phyloP scores from a whole-genome alignment of 2,329 filamentous ascomycete species.

The Penicillium crustosum region DNA sequence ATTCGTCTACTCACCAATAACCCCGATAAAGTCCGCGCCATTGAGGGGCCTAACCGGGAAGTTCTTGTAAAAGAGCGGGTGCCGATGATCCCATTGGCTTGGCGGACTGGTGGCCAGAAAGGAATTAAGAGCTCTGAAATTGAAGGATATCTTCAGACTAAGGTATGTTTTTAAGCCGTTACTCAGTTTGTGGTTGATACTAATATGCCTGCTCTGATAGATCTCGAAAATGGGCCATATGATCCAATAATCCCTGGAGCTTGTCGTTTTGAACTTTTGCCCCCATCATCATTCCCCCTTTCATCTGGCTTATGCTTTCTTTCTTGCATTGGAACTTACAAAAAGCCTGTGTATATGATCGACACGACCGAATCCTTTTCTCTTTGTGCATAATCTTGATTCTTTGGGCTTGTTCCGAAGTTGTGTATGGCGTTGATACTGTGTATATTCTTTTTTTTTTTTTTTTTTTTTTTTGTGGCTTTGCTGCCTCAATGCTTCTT shows the following conservation, averaged over 20 bases:
- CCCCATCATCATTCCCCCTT: slow-evolving; percentile 3
- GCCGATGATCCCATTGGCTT: slow-evolving; percentile 91
- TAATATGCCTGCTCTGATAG: slow-evolving; percentile 42
- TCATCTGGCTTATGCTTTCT: slow-evolving; percentile 10
- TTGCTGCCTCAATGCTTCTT: background rate
- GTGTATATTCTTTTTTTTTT: slow-evolving; percentile 15
- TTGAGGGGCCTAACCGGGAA: slow-evolving; percentile 88
- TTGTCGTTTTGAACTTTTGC: background rate
- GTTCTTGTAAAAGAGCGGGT: slow-evolving; percentile 85
- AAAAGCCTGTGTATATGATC: slow-evolving; percentile 23
- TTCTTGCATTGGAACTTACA: slow-evolving; percentile 10
- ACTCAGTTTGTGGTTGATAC: background rate
- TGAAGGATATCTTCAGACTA: slow-evolving; percentile 90
- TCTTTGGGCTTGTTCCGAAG: slow-evolving; percentile 6
- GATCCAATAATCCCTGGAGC: slow-evolving; percentile 44
- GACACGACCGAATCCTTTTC: slow-evolving; percentile 21
- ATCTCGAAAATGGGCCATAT: slow-evolving; percentile 89
- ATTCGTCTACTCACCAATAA: slow-evolving; percentile 92
- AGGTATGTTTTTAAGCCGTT: slow-evolving; percentile 59
- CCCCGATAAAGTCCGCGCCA: slow-evolving; percentile 90
- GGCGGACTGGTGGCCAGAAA: slow-evolving; percentile 73
- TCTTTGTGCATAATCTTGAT: slow-evolving; percentile 18
- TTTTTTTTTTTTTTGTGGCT: slow-evolving; percentile 7
- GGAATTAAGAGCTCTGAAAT: slow-evolving; percentile 87
- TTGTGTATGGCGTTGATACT: background rate